A percentile compares a stretch with the other conserved stretches of the same genome.
Conservation (phyloP, 148 eudicot species). For the Fagopyrum homotropicum region DNA sequence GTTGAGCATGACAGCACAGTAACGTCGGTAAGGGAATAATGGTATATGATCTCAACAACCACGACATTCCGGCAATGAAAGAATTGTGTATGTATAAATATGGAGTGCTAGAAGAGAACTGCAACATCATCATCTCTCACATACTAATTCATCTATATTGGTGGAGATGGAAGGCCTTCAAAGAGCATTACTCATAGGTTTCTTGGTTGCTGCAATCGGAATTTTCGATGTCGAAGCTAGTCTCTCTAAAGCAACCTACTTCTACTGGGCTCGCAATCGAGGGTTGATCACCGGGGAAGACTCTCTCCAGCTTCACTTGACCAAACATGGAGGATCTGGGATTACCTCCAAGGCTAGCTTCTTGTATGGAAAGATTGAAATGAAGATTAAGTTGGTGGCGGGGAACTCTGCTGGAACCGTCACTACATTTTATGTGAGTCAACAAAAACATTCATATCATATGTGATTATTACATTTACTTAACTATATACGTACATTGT, state of each 20-base stretch:
- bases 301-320: constrained; percentile 15
- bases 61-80: background rate
- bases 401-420: constrained; percentile 39
- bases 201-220: background rate
- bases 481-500: no score
- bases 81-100: background rate
- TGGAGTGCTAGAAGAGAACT: background rate
- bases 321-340: constrained; percentile 21
- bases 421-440: constrained; percentile 23
- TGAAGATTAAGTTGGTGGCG: constrained; percentile 24
- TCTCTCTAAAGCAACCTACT: background rate
- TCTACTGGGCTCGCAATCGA: constrained; percentile 23
- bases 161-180: background rate
- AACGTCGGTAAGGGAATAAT: no score
- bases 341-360: constrained; percentile 17
- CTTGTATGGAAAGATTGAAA: constrained; percentile 23
- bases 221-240: constrained; percentile 9
- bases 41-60: background rate
- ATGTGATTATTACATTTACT: no score
- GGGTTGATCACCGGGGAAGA: constrained; percentile 15
- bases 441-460: no score
- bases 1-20: background rate
- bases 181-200: constrained; percentile 1
- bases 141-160: no score
- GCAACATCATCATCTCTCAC: background rate